Conservation (phyloP, 2,329 filamentous ascomycete species). For the Penicillium sp. region DNA sequence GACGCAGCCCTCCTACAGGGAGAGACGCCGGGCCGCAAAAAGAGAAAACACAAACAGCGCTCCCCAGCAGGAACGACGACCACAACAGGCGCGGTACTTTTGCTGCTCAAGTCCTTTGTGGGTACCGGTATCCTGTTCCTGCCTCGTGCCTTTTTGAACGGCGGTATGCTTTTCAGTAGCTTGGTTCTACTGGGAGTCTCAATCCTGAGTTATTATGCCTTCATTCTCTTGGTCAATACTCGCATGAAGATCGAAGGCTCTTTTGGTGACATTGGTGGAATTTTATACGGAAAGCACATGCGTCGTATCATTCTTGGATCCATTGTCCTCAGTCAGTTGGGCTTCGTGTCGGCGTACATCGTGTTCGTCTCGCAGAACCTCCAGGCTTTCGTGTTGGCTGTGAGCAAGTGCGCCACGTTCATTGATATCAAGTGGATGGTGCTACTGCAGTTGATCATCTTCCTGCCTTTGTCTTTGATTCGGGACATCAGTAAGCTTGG, state of each 20-base stretch:
- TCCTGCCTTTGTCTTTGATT: slow-evolving; percentile 89
- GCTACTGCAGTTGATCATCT: slow-evolving; percentile 91
- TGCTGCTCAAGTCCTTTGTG: slow-evolving; percentile 96
- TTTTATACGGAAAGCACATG: slow-evolving; percentile 90
- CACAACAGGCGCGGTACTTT: slow-evolving; percentile 74
- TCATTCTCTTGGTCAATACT: slow-evolving; percentile 87
- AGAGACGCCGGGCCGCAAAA: slow-evolving; percentile 68
- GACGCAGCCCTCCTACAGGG: slow-evolving; percentile 77
- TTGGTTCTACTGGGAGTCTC: slow-evolving; percentile 85
- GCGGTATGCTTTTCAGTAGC: slow-evolving; percentile 96
- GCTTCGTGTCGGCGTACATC: slow-evolving; percentile 92
- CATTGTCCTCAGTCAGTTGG: slow-evolving; percentile 92
- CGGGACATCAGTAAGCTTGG: slow-evolving; percentile 97
- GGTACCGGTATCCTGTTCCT: slow-evolving; percentile 94
- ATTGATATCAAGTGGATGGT: slow-evolving; percentile 91
- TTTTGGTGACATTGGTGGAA: slow-evolving; percentile 94
- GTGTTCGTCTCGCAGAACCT: slow-evolving; percentile 96
- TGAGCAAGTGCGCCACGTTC: slow-evolving; percentile 80
- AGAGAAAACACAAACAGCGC: slow-evolving; percentile 74
- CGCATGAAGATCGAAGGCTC: slow-evolving; percentile 86
- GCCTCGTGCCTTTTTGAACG: slow-evolving; percentile 89
- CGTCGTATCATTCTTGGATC: slow-evolving; percentile 82
- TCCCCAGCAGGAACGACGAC: slow-evolving; percentile 74
- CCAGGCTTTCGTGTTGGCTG: slow-evolving; percentile 90
- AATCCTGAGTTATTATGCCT: slow-evolving; percentile 91